Evolutionary conservation across 495 filamentous ascomycete species (phyloP).

Genomic region (Symbiotaphrina buchneri): DNA sequence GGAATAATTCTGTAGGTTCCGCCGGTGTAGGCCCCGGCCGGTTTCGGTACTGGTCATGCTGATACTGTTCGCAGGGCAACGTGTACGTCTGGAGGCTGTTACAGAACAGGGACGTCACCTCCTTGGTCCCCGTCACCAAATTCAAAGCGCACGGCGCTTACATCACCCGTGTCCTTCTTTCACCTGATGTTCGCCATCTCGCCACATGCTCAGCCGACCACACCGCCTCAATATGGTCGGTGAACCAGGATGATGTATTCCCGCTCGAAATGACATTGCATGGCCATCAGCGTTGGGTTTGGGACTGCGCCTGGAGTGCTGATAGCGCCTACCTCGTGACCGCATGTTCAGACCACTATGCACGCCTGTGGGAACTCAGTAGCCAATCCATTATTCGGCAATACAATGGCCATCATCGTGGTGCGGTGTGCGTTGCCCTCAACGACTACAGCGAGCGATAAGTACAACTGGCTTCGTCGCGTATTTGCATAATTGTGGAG

Average conservation of each 20-base stretch:
- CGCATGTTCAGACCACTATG: conserved; percentile 92
- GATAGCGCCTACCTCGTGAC: conserved; percentile 96
- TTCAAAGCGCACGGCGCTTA: conserved; percentile 87
- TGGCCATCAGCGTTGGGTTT: conserved; percentile 96
- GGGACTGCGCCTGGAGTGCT: conserved; percentile 96
- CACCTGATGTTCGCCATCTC: conserved; percentile 89
- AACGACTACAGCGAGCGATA: conserved; percentile 76
- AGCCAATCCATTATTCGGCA: conserved; percentile 79
- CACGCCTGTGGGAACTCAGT: conserved; percentile 81
- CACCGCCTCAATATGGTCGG: conserved; percentile 92
- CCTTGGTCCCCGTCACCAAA: conserved; percentile 72
- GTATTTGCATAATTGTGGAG: too few relatives aligned
- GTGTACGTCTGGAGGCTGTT: conserved; percentile 92
- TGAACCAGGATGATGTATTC: conserved; percentile 40
- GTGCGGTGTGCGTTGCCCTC: conserved; percentile 84
- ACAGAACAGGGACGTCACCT: conserved; percentile 61
- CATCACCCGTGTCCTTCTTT: conserved; percentile 87
- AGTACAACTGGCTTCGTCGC: too few relatives aligned
- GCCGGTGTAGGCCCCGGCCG: conserved; percentile 1
- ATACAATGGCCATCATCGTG: conserved; percentile 93
- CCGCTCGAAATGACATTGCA: conserved; percentile 72
- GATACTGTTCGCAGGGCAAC: conserved; percentile 40
- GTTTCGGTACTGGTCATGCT: too few relatives aligned
- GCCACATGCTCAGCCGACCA: conserved; percentile 96
- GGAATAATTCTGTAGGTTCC: conserved; percentile 59